These are phyloP conservation scores for Lachancea lanzarotensis DNA, from an alignment of 805 yeast genomes.

Conservation along the genomic window DNA sequence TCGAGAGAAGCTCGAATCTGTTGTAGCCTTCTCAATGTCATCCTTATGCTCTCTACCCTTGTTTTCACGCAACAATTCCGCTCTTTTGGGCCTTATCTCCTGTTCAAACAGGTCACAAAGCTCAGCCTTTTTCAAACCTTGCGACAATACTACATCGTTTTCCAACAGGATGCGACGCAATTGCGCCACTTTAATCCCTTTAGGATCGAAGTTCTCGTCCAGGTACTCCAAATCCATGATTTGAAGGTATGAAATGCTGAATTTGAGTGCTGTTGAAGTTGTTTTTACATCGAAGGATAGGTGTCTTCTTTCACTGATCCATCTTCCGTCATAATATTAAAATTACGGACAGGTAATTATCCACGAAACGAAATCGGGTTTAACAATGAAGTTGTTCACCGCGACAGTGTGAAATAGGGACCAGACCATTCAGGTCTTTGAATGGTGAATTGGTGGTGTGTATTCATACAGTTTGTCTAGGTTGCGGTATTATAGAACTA, in stretches of 20 bases:
- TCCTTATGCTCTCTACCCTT: slow-evolving; percentile 31
- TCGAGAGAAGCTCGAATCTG: slow-evolving; percentile 5
- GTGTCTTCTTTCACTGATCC: no score
- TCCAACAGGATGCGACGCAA: slow-evolving; percentile 59
- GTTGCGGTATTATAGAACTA: no score
- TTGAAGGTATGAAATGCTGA: background rate
- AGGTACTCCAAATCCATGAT: slow-evolving; percentile 17
- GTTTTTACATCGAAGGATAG: background rate
- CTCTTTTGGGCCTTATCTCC: slow-evolving; percentile 45
- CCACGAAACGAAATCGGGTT: no score
- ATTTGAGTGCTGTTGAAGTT: background rate
- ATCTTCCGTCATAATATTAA: no score
- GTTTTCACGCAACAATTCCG: slow-evolving; percentile 32
- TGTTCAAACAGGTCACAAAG: slow-evolving; percentile 55
- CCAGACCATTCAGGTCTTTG: no score
- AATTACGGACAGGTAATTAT: no score
- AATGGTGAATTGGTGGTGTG: no score
- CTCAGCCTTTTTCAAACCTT: slow-evolving; percentile 62
- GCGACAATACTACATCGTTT: slow-evolving; percentile 54
- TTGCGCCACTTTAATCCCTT: slow-evolving; percentile 57
- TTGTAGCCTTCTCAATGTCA: slow-evolving; percentile 33
- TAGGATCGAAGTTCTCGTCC: slow-evolving; percentile 57
- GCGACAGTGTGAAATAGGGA: no score
- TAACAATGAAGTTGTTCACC: no score
- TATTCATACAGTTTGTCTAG: no score